A percentile compares a stretch with the other conserved stretches of the same genome.
Evolutionary conservation across 441 rosid species (phyloP).

Genomic region (Raphanus hybrid): DNA sequence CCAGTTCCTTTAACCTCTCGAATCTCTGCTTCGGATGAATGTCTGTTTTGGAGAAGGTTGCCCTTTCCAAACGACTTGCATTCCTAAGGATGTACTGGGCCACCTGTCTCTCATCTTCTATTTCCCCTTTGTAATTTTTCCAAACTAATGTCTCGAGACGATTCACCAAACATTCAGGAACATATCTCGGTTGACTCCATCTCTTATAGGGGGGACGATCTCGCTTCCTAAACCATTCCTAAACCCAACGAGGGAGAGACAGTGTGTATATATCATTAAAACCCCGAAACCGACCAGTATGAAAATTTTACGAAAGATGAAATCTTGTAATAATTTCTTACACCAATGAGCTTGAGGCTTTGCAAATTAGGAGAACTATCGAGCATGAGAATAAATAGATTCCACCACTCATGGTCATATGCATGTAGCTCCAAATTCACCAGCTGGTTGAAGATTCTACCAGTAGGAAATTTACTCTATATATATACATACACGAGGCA

Average conservation of each 20-base stretch:
- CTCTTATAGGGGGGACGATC: not conserved
- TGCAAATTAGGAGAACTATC: too few relatives aligned
- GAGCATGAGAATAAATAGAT: too few relatives aligned
- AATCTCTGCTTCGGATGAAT: not conserved
- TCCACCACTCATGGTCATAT: too few relatives aligned
- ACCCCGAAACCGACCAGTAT: not conserved
- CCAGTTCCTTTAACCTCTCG: not conserved
- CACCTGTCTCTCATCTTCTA: not conserved
- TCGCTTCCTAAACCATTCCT: not conserved
- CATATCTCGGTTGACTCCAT: not conserved
- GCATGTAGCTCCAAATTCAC: not conserved
- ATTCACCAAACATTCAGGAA: not conserved
- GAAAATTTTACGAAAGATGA: not conserved
- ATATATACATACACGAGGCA: not conserved
- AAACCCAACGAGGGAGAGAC: not conserved
- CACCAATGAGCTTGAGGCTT: not conserved
- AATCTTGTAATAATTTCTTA: not conserved
- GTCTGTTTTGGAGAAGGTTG: not conserved
- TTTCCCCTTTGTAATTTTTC: not conserved
- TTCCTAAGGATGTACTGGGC: not conserved
- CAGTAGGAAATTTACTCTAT: not conserved
- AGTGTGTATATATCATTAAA: not conserved
- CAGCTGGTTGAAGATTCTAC: constrained; percentile 1
- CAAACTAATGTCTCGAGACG: not conserved
- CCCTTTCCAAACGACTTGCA: not conserved